Conservation (phyloP, 164 flowering plant genomes). For the Vitis riparia region DNA sequence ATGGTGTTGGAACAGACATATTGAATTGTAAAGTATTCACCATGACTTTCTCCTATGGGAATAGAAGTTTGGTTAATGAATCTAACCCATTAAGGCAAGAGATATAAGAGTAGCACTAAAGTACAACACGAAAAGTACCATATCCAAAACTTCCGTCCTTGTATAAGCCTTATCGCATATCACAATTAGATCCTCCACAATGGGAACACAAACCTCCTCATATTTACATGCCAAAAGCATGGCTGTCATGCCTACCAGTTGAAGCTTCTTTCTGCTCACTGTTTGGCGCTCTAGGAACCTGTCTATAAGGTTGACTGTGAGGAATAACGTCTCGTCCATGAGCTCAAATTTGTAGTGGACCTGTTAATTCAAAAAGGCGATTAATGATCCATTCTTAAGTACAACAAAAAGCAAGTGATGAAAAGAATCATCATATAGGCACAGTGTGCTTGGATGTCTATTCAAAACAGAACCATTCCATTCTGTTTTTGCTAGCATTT, state of each 20-base stretch:
- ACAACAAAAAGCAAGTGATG: too few relatives aligned
- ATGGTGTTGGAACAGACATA: slow-evolving; percentile 38
- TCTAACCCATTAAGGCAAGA: not conserved
- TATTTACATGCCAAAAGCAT: slow-evolving; percentile 45
- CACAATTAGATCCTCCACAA: slow-evolving; percentile 33
- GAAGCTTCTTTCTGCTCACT: slow-evolving; percentile 34
- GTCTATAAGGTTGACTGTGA: slow-evolving; percentile 36
- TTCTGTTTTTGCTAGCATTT: too few relatives aligned
- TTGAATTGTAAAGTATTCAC: slow-evolving; percentile 32
- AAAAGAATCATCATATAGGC: too few relatives aligned
- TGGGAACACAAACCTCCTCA: slow-evolving; percentile 38
- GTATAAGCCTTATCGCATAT: slow-evolving; percentile 37
- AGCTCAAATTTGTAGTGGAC: slow-evolving; percentile 40
- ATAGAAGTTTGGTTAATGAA: not conserved
- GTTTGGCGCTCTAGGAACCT: slow-evolving; percentile 23
- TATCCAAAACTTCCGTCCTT: slow-evolving; percentile 32
- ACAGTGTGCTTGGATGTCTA: too few relatives aligned
- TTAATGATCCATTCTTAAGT: not conserved
- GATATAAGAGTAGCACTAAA: not conserved
- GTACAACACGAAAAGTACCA: slow-evolving; percentile 18
- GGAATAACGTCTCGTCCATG: slow-evolving; percentile 38
- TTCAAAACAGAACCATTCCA: too few relatives aligned
- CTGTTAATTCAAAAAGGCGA: slow-evolving; percentile 8
- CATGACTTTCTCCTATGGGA: slow-evolving; percentile 33
- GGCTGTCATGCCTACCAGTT: slow-evolving; percentile 38